Percentiles rank a stretch among this genome's conserved stretches.
Evolutionary conservation across 257 asterid species (phyloP).

Genomic region (Lavandula angustifolia): DNA sequence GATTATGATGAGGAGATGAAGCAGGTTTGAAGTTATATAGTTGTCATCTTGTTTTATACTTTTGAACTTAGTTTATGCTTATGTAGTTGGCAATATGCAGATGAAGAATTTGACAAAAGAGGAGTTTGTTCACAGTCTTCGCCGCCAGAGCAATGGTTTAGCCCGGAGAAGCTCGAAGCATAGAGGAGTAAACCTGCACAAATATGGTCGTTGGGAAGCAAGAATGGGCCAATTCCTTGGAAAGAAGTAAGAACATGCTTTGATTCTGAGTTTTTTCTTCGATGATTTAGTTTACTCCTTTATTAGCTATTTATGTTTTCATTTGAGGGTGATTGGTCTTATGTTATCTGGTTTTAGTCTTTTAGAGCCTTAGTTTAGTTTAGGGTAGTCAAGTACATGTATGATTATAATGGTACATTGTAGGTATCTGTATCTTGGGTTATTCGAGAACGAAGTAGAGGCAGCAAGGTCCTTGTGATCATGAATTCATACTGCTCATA

Average conservation of each 20-base stretch:
- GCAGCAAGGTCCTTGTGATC: constrained; percentile 68
- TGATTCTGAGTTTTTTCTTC: neutral
- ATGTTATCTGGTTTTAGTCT: constrained; percentile 8
- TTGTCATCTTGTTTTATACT: neutral
- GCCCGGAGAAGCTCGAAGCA: constrained; percentile 74
- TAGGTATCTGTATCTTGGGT: constrained; percentile 68
- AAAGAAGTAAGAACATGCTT: constrained; percentile 52
- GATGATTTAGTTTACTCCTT: constrained; percentile 4
- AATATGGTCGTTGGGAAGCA: constrained; percentile 76
- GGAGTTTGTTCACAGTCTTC: constrained; percentile 73
- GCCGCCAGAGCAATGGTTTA: constrained; percentile 78
- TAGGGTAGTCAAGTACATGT: constrained; percentile 32
- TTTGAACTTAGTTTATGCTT: constrained; percentile 16
- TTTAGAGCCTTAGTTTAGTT: neutral
- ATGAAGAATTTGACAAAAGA: constrained; percentile 62
- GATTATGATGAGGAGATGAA: constrained; percentile 80
- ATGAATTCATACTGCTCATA: constrained; percentile 35
- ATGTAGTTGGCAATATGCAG: constrained; percentile 43
- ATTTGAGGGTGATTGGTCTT: constrained; percentile 16
- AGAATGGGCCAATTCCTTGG: constrained; percentile 71
- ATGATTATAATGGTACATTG: constrained; percentile 53
- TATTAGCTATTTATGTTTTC: constrained; percentile 5
- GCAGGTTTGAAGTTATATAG: constrained; percentile 44
- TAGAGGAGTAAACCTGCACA: constrained; percentile 69
- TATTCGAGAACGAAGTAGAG: constrained; percentile 64